Base-by-base conservation (phyloP, 352 stramenopile species). In the Phytopythium oedochilum region DNA sequence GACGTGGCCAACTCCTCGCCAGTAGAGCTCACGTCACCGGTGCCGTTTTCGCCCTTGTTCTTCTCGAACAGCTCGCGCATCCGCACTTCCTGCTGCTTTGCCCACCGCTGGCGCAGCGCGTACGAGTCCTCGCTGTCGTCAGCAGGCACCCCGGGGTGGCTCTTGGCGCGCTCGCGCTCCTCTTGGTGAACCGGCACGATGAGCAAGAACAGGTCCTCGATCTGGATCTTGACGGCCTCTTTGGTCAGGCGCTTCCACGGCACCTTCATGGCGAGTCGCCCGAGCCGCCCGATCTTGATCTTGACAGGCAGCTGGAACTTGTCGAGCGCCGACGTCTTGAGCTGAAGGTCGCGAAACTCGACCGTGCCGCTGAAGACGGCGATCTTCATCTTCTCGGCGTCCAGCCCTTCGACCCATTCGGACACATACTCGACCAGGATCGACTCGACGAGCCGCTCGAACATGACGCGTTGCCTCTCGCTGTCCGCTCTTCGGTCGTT, bases 381-480 rank as follows among this genome's bases (percentile, higher is more conserved):
- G 52, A 94, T 65, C 63, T 91, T 91, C 79, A 93, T 94, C 68
- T 92, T 91, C 75, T 93, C 81, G 39, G 83, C 79, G 55, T 94
- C 83, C 38, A 94, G 69, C 0, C 81, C 85, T 32, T 93, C 85
- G 57, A 94, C 71, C 81, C 85, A 94, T 63, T 90, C 83, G 12
- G 78, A 92, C 46, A 94, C 73, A 55, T 94, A 93, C 70, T 94
- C 83, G 56, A 88, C 85, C 40, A 94, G 59, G 42, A 94, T 76
- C 22, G 83, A 89, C 52, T 94, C 83, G 53, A 94, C 70, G 10
- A 92, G 71, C 55, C 89, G 91, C 66, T 93, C 83, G 66, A 95
- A 90, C 85, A 95, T 95, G 26, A 29, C 31, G 26, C 36, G 23
- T 25, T 39, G 17, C 10, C 20, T n/a, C 26, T 29, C 28, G 5